A percentile compares a stretch with the other conserved stretches of the same genome.
phyloP scores from a whole-genome alignment of 257 asterid genomes.

The Henckelia pumila region DNA sequence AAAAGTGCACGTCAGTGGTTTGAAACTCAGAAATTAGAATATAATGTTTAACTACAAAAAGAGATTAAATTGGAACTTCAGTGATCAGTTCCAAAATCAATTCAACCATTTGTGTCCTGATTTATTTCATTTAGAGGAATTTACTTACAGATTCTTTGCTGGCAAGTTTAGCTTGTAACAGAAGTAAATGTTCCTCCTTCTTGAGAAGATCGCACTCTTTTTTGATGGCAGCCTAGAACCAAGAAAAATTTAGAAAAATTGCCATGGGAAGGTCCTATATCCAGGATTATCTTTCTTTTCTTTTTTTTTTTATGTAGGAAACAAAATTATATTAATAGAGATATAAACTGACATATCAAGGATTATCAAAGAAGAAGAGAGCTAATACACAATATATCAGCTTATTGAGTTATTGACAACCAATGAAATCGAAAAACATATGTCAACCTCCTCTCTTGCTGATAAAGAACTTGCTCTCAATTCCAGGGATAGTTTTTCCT shows the following conservation, averaged over 20 bases:
- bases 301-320: no score
- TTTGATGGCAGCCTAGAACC: slow-evolving; percentile 48
- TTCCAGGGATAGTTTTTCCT: slow-evolving; percentile 52
- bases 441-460: slow-evolving; percentile 76
- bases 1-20: slow-evolving; percentile 1
- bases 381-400: slow-evolving; percentile 21
- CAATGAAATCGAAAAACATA: slow-evolving; percentile 11
- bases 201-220: slow-evolving; percentile 58
- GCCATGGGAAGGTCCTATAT: slow-evolving; percentile 18
- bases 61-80: slow-evolving; percentile 10
- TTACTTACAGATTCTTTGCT: slow-evolving; percentile 74
- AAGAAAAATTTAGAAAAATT: slow-evolving; percentile 24
- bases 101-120: slow-evolving; percentile 1
- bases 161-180: slow-evolving; percentile 62
- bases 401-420: slow-evolving; percentile 7
- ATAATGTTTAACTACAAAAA: background rate
- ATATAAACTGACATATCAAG: no score
- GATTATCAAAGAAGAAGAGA: no score
- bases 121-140: slow-evolving; percentile 2
- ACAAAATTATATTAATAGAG: no score
- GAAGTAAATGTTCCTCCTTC: slow-evolving; percentile 75
- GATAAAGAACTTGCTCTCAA: slow-evolving; percentile 55
- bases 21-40: no score
- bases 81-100: slow-evolving; percentile 10
- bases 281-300: no score